These are phyloP conservation scores for Xylariaceae sp. DNA, from an alignment of 2,329 filamentous ascomycete genomes.

Conservation along the genomic window DNA sequence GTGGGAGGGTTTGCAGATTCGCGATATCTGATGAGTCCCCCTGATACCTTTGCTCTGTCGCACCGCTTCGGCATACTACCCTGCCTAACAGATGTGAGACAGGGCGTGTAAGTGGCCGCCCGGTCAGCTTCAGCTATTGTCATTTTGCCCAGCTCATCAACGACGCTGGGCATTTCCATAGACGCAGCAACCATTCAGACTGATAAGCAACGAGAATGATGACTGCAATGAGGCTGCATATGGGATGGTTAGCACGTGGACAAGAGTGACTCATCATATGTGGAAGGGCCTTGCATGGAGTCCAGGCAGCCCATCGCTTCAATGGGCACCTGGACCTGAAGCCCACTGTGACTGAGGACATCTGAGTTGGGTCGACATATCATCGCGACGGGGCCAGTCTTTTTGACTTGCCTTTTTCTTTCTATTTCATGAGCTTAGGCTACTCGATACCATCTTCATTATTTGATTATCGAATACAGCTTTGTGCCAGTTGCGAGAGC, in stretches of 20 bases:
- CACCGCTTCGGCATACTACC: conserved; percentile 2
- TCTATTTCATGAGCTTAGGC: not conserved
- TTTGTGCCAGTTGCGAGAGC: conserved; percentile 1
- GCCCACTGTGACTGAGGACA: not conserved
- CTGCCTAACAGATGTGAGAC: not conserved
- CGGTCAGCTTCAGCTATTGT: not conserved
- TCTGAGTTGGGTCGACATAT: not conserved
- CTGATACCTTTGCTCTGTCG: conserved; percentile 1
- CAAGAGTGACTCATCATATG: conserved; percentile 7
- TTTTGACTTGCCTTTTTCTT: not conserved
- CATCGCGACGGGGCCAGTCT: conserved; percentile 1
- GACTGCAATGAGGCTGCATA: not conserved
- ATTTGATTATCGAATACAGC: no score
- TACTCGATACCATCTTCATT: not conserved
- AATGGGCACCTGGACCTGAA: not conserved
- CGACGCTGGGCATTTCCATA: no score
- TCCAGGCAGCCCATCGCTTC: not conserved
- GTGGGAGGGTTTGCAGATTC: not conserved
- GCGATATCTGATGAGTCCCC: not conserved
- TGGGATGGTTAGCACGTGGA: not conserved
- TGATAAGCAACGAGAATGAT: not conserved
- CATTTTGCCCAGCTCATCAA: not conserved
- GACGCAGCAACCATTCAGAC: no score
- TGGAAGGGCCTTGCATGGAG: not conserved
- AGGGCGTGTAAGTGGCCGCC: not conserved